Evolutionary conservation across 306 rosid genomes (phyloP).

Genomic region (Pterocarpus santalinus): DNA sequence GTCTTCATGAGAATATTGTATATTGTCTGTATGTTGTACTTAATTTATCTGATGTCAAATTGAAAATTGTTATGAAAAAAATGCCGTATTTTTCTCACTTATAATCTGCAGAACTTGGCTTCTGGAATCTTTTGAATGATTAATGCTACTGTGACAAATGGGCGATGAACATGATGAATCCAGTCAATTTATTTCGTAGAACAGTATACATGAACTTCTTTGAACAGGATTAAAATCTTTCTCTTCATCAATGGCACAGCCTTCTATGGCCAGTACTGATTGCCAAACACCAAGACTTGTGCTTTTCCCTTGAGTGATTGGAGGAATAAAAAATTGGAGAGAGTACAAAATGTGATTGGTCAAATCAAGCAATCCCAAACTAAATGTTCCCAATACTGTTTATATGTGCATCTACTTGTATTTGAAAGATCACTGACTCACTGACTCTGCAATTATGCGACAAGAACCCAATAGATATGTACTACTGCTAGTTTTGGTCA

Average conservation of each 20-base stretch:
- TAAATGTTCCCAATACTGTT: not conserved
- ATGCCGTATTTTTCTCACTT: not conserved
- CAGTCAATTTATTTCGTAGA: slow-evolving; percentile 17
- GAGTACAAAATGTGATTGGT: not conserved
- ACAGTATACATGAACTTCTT: slow-evolving; percentile 25
- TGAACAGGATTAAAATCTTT: not conserved
- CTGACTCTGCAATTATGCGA: not conserved
- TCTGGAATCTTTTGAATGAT: slow-evolving; percentile 33
- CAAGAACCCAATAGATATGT: not conserved
- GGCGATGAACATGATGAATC: slow-evolving; percentile 13
- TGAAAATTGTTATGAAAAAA: slow-evolving; percentile 6
- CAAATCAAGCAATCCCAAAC: slow-evolving; percentile 8
- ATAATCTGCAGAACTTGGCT: slow-evolving; percentile 7
- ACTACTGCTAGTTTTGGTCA: slow-evolving; percentile 3
- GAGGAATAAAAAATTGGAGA: not conserved
- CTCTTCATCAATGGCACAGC: not conserved
- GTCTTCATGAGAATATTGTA: slow-evolving; percentile 16
- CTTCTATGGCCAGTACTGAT: not conserved
- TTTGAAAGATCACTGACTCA: not conserved
- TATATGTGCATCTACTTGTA: not conserved
- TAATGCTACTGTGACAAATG: slow-evolving; percentile 30
- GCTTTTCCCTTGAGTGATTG: not conserved
- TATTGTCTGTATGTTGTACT: slow-evolving; percentile 20
- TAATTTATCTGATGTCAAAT: slow-evolving; percentile 11
- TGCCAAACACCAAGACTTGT: not conserved